Conservation (phyloP, 306 rosid species). For the Trichosanthes cucumerina region DNA sequence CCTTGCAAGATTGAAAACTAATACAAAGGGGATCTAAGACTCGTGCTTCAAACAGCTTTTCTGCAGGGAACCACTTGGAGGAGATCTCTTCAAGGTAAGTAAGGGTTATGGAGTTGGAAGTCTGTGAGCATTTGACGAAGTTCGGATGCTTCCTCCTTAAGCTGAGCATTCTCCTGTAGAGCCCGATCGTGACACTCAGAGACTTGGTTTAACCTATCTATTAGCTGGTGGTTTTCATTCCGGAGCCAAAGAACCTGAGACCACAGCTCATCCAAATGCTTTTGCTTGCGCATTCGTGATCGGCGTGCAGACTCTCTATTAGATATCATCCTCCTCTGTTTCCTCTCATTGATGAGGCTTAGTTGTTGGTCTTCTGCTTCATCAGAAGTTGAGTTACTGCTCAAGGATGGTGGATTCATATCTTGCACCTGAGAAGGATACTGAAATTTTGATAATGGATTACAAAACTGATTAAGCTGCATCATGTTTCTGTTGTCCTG, state of each 20-base stretch:
- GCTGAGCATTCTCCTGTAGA: conserved; percentile 57
- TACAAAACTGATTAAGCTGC: conserved; percentile 32
- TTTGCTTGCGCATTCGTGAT: conserved; percentile 88
- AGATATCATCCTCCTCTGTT: conserved; percentile 83
- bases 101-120: conserved; percentile 52
- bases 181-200: conserved; percentile 53
- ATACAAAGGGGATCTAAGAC: conserved; percentile 11
- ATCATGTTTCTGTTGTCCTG: conserved; percentile 29
- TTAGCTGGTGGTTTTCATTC: conserved; percentile 66
- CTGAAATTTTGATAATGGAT: conserved; percentile 34
- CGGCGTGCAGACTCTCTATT: conserved; percentile 92
- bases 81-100: conserved; percentile 31
- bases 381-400: conserved; percentile 81
- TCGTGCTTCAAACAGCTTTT: conserved; percentile 30
- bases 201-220: conserved; percentile 55
- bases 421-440: conserved; percentile 38
- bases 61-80: conserved; percentile 39
- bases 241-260: conserved; percentile 87
- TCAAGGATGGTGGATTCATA: conserved; percentile 41
- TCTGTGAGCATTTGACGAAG: conserved; percentile 66
- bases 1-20: conserved; percentile 19
- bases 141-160: conserved; percentile 59
- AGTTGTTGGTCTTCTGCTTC: conserved; percentile 74
- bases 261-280: conserved; percentile 91
- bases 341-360: conserved; percentile 64